phyloP scores from a whole-genome alignment of 1,284 basidiomycete genomes.

The Malassezia pachydermatis region DNA sequence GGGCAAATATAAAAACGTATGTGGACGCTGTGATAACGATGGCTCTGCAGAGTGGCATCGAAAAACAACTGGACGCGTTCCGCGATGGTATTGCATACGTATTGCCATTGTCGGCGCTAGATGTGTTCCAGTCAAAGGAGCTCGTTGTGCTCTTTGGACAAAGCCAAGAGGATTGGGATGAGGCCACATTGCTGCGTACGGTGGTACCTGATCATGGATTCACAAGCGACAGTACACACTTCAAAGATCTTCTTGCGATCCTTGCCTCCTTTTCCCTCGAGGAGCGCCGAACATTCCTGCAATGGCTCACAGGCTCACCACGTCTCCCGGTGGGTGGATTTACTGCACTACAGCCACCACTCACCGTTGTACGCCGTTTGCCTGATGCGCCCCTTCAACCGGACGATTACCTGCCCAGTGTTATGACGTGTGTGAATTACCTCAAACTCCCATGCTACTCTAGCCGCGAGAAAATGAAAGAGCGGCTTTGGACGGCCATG shows the following conservation, averaged over 20 bases:
- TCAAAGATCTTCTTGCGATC: constrained; percentile 73
- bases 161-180: constrained; percentile 60
- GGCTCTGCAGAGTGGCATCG: constrained; percentile 29
- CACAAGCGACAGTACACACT: constrained; percentile 81
- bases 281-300: constrained; percentile 75
- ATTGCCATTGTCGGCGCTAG: constrained; percentile 78
- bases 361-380: constrained; percentile 94
- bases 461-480: constrained; percentile 34
- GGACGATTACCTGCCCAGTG: constrained; percentile 89
- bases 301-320: constrained; percentile 87
- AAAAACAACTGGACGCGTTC: constrained; percentile 40
- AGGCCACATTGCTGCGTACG: constrained; percentile 69
- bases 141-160: constrained; percentile 87
- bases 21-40: constrained; percentile 50
- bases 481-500: constrained; percentile 37
- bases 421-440: constrained; percentile 92
- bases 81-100: constrained; percentile 57
- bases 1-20: constrained; percentile 79
- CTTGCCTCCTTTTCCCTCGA: constrained; percentile 68
- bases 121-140: constrained; percentile 87
- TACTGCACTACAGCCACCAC: constrained; percentile 79
- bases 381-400: constrained; percentile 68
- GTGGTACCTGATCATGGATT: constrained; percentile 98
- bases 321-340: constrained; percentile 72
- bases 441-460: constrained; percentile 46